phyloP scores from a whole-genome alignment of 2,329 filamentous ascomycete genomes.

The Alternaria alternata region DNA sequence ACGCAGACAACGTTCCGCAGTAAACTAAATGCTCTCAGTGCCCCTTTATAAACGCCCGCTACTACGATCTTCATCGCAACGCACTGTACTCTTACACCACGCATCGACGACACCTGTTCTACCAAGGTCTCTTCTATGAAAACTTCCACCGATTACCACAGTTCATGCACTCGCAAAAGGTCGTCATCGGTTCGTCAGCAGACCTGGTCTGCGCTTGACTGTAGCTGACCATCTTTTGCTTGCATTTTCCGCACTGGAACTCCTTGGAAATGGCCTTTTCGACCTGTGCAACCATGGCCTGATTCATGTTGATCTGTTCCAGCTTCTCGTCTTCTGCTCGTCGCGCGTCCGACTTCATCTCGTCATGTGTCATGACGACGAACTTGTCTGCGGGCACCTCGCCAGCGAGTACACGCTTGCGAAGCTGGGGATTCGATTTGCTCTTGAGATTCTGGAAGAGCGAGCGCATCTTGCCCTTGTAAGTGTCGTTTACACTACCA shows the following conservation, averaged over 20 bases:
- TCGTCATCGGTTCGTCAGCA: conserved; percentile 86
- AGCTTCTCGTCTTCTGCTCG: conserved; percentile 77
- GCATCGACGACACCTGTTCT: not conserved
- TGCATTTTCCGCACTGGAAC: conserved; percentile 90
- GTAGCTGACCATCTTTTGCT: conserved; percentile 93
- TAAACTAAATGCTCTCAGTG: conserved; percentile 18
- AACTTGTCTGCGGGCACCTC: conserved; percentile 77
- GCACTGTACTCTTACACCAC: conserved; percentile 7
- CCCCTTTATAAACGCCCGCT: conserved; percentile 15
- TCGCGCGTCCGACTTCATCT: conserved; percentile 87
- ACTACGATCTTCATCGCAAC: conserved; percentile 3
- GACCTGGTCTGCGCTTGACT: conserved; percentile 93
- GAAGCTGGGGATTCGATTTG: conserved; percentile 82
- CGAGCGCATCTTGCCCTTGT: conserved; percentile 88
- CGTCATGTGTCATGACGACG: conserved; percentile 86
- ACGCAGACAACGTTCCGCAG: not conserved
- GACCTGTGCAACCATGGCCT: conserved; percentile 91
- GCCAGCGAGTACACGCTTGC: conserved; percentile 76
- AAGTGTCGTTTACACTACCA: conserved; percentile 75
- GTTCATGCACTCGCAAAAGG: conserved; percentile 63
- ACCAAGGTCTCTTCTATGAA: conserved; percentile 28
- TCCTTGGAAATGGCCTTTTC: conserved; percentile 90
- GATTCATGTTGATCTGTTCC: conserved; percentile 93
- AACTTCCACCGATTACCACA: conserved; percentile 62
- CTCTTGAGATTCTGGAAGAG: conserved; percentile 96